These are phyloP conservation scores for Cladosporium halotolerans DNA, from an alignment of 2,329 filamentous ascomycete species.

Conservation along the genomic window DNA sequence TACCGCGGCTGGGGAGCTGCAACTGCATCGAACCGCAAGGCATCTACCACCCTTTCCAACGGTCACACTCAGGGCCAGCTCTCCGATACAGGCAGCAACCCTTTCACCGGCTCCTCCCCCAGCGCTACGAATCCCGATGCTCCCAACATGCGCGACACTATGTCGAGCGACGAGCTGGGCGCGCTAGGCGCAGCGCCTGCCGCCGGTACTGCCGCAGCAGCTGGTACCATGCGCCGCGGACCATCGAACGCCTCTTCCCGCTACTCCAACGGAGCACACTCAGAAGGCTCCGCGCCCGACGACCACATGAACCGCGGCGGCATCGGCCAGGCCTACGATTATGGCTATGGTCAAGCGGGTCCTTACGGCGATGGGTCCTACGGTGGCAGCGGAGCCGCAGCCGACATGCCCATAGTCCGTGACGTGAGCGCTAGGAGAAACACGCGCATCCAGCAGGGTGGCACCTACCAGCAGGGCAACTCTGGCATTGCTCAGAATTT, in stretches of 20 bases:
- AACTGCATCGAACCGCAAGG: slow-evolving; percentile 63
- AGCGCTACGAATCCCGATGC: slow-evolving; percentile 56
- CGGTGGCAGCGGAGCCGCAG: slow-evolving; percentile 36
- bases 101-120: slow-evolving; percentile 39
- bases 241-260: slow-evolving; percentile 94
- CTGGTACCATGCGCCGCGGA: slow-evolving; percentile 70
- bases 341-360: slow-evolving; percentile 49
- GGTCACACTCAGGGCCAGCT: slow-evolving; percentile 47
- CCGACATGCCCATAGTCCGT: slow-evolving; percentile 74
- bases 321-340: slow-evolving; percentile 27
- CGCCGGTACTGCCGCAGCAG: slow-evolving; percentile 45
- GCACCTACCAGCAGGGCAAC: slow-evolving; percentile 69
- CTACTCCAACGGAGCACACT: slow-evolving; percentile 76
- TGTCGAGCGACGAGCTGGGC: slow-evolving; percentile 74
- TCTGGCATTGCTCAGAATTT: slow-evolving; percentile 97
- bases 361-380: slow-evolving; percentile 52
- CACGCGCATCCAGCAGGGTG: slow-evolving; percentile 88
- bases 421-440: slow-evolving; percentile 90
- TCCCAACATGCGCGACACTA: slow-evolving; percentile 45
- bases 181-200: slow-evolving; percentile 66
- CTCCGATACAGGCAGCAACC: slow-evolving; percentile 62
- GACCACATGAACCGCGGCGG: slow-evolving; percentile 15
- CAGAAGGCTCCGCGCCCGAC: slow-evolving; percentile 40
- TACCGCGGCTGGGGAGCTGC: slow-evolving; percentile 92
- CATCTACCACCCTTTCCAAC: slow-evolving; percentile 82